These are phyloP conservation scores for Geotrichum armillariae DNA, from an alignment of 1,139 yeast genomes.

Conservation along the genomic window DNA sequence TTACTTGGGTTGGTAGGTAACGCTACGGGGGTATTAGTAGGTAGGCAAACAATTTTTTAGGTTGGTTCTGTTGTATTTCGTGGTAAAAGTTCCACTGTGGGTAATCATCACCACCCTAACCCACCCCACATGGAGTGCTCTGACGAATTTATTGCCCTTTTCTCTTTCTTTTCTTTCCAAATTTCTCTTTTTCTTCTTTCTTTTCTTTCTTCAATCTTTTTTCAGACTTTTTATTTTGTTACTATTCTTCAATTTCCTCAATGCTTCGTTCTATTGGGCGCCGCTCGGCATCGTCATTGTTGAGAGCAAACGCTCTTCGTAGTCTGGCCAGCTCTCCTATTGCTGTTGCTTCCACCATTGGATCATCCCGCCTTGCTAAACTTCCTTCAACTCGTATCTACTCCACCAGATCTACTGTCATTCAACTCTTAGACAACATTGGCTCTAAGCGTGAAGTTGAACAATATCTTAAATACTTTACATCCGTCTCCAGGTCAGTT, in stretches of 20 bases:
- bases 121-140: background rate
- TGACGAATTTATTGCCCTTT: background rate
- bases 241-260: background rate
- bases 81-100: background rate
- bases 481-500: constrained; percentile 60
- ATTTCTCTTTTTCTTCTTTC: background rate
- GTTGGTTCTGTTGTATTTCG: too few species aligned
- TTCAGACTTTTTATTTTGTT: background rate
- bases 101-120: constrained; percentile 8
- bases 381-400: constrained; percentile 23
- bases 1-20: too few species aligned
- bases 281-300: constrained; percentile 17
- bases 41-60: too few species aligned
- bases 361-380: background rate
- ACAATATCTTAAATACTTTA: constrained; percentile 92
- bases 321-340: constrained; percentile 10
- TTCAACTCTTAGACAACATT: constrained; percentile 89
- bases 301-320: constrained; percentile 16
- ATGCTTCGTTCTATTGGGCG: constrained; percentile 22
- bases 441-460: constrained; percentile 98
- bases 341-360: constrained; percentile 5
- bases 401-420: constrained; percentile 90
- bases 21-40: too few species aligned
- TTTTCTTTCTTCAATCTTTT: background rate
- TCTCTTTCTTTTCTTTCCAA: background rate